Percentiles rank a stretch among this genome's conserved stretches.
These are phyloP conservation scores for Pterulicium gracile DNA, from an alignment of 1,284 basidiomycete genomes.

Conservation along the genomic window DNA sequence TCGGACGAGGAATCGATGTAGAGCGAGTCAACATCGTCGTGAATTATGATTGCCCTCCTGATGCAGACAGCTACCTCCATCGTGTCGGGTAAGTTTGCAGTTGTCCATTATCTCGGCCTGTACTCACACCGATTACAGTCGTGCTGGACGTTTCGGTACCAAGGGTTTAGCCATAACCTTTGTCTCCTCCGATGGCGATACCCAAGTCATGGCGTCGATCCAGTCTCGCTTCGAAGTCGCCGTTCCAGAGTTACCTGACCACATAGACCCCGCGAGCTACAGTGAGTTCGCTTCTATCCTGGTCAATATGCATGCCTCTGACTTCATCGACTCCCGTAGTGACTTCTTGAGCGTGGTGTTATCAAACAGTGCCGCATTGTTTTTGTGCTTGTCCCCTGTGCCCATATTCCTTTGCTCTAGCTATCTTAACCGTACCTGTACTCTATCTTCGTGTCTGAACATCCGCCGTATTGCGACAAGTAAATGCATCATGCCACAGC, in stretches of 20 bases:
- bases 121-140: slow-evolving; percentile 34
- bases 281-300: too few species aligned
- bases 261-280: slow-evolving; percentile 83
- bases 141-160: slow-evolving; percentile 98
- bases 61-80: slow-evolving; percentile 97
- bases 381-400: background rate
- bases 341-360: too few species aligned
- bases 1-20: slow-evolving; percentile 95
- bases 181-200: slow-evolving; percentile 85
- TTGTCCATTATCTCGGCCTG: slow-evolving; percentile 1
- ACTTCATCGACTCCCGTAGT: too few species aligned
- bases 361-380: too few species aligned
- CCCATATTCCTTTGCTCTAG: too few species aligned
- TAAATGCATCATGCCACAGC: too few species aligned
- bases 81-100: slow-evolving; percentile 75
- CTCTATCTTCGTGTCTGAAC: too few species aligned
- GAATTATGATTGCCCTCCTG: slow-evolving; percentile 92
- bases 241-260: slow-evolving; percentile 86
- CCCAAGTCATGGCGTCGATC: slow-evolving; percentile 87
- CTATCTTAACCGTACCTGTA: too few species aligned
- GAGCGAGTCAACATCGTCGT: slow-evolving; percentile 96
- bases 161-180: slow-evolving; percentile 99
- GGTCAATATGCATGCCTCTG: too few species aligned
- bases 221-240: slow-evolving; percentile 91
- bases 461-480: too few species aligned